Conservation (phyloP, 2,329 filamentous ascomycete species). For the Aspergillus hortae region DNA sequence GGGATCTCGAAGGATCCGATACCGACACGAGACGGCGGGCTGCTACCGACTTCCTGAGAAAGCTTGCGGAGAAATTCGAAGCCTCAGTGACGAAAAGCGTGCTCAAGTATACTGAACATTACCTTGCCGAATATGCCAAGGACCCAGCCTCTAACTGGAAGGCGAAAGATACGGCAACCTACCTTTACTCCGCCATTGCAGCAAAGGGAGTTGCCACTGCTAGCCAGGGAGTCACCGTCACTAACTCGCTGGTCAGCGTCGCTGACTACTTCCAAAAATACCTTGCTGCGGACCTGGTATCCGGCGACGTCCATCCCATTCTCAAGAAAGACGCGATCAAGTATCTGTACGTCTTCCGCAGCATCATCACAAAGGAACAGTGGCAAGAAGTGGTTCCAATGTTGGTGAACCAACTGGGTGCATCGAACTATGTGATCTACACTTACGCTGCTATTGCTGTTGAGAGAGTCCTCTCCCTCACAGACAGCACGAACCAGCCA, state of each 20-base stretch:
- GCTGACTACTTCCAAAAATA: conserved; percentile 93
- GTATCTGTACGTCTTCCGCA: conserved; percentile 94
- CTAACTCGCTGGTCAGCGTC: conserved; percentile 83
- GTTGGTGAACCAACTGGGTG: conserved; percentile 85
- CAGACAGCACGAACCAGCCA: conserved; percentile 69
- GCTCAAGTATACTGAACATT: conserved; percentile 79
- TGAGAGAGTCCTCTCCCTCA: conserved; percentile 85
- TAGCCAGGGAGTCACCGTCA: conserved; percentile 83
- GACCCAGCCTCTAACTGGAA: conserved; percentile 75
- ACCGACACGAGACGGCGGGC: conserved; percentile 88
- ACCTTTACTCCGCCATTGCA: conserved; percentile 90
- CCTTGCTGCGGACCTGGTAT: conserved; percentile 81
- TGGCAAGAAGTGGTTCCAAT: conserved; percentile 88
- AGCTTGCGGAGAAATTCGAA: conserved; percentile 87
- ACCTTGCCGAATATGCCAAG: conserved; percentile 70
- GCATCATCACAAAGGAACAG: conserved; percentile 84
- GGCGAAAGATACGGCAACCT: conserved; percentile 96
- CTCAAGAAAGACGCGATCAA: conserved; percentile 98
- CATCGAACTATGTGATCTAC: conserved; percentile 92
- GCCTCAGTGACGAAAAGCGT: conserved; percentile 81
- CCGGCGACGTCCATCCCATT: conserved; percentile 71
- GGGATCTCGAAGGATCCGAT: conserved; percentile 93
- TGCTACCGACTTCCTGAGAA: conserved; percentile 88
- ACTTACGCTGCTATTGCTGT: conserved; percentile 95
- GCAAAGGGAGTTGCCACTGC: conserved; percentile 86